Percentiles rank a stretch among this genome's conserved stretches.
Evolutionary conservation across 768 basidiomycete species (phyloP).

Genomic region (Tricholoma terreum): DNA sequence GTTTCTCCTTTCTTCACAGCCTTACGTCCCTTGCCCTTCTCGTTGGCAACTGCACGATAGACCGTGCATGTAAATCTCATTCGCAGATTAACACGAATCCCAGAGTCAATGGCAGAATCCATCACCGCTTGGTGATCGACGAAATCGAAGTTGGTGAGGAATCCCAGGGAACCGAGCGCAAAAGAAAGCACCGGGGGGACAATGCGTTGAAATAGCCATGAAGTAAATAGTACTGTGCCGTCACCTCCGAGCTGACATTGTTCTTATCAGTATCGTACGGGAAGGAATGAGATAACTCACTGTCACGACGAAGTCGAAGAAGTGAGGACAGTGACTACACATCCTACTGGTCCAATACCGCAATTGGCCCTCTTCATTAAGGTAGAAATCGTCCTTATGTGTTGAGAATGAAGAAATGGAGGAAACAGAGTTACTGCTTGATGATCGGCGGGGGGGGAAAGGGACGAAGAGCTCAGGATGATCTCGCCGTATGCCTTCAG

Average conservation of each 20-base stretch:
- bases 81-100: conserved; percentile 94
- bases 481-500: conserved; percentile 79
- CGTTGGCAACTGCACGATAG: conserved; percentile 83
- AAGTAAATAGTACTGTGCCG: conserved; percentile 97
- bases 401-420: conserved; percentile 48
- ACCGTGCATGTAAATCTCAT: conserved; percentile 99
- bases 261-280: not conserved
- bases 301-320: conserved; percentile 97
- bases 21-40: conserved; percentile 63
- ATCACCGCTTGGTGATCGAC: conserved; percentile 80
- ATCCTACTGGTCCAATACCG: conserved; percentile 97
- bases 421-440: conserved; percentile 60
- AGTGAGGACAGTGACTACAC: conserved; percentile 86
- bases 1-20: conserved; percentile 93
- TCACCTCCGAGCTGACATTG: conserved; percentile 87
- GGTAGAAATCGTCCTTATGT: conserved; percentile 39
- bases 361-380: conserved; percentile 79
- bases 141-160: conserved; percentile 97
- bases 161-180: conserved; percentile 94
- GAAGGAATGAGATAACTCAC: conserved; percentile 44
- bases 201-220: conserved; percentile 97
- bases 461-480: conserved; percentile 88
- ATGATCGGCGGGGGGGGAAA: conserved; percentile 68
- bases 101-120: conserved; percentile 84
- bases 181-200: conserved; percentile 99